Evolutionary conservation across 495 filamentous ascomycete species (phyloP), one percentile per base, ranked within the genome.

Genomic region (Penicillium salamii): DNA sequence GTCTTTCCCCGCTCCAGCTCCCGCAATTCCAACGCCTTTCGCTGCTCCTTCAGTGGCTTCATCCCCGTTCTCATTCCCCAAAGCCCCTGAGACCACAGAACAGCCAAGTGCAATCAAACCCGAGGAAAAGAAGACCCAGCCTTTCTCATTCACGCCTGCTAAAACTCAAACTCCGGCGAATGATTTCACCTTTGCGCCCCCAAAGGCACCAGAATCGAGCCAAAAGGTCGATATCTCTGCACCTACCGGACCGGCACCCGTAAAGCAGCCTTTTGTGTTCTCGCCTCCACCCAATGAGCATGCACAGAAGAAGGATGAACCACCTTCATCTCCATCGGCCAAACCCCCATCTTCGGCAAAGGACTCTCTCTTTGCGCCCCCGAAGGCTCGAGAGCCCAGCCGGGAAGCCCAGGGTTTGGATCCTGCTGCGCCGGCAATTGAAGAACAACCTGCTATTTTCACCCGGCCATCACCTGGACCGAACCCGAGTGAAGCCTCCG

Each of bases 61-160:
- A 17, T 60, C 54, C 28, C 46, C 49, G 7, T 55, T 54, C 19
- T 4, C 53, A 29, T 50, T 45, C 4, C 7, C 41, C 19, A 55
- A 56, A 19, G 17, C 42, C 11, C 31, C 47, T 7, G 35, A 53
- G 41, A 42, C 31, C 19, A 50, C 23, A 20, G 20, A 32, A 50
- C 26, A 34, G 20, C 11, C 2, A 33, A 44, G 35, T 7, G n/a
- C 19, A 35, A 32, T 3, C 29, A 11, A 32, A 3, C 3, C 29
- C 12, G 29, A 8, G 12, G 29, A 32, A 3, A 11, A 8, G 3
- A 13, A 32, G 29, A 12, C 29, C 12, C 5, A 12, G 12, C 29
- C 29, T 5, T 32, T 32, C 11, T 32, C 29, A 12, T 7, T 32
- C 11, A 11, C 29, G 3, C 7, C 29, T 11, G 29, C 29, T 11